Base-by-base conservation (phyloP, 108 stramenopile genomes). In the Skeletonema grethae region DNA sequence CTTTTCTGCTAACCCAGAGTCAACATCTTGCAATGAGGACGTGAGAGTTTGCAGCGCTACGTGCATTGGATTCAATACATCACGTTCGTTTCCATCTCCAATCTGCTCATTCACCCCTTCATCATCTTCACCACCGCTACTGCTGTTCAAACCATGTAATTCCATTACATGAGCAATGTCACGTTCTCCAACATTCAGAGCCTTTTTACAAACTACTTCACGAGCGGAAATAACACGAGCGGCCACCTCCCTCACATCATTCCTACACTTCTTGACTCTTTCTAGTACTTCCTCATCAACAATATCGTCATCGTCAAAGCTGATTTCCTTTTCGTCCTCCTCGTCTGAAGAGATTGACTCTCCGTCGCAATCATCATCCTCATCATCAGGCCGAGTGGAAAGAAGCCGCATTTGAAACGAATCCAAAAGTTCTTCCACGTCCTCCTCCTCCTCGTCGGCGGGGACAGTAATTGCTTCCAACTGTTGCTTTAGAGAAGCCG, bases 291-390 rank as follows among this genome's bases (percentile, higher is more conserved):
- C 71, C n/a, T 61, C n/a, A 34, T 79, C 71, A 32, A 79, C 61
- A 63, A 79, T 79, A 1, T 79, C 78, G 31, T 55, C 55, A 36
- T 79, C 78, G 41, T 79, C 78, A 30, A 79, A 79, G 20, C 46
- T 45, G 31, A 60, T 53, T 1, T 72, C 67, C 22, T 24, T 53
- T 9, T 60, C 66, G 3, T 79, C 78, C 28, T 57, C 71, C 0
- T 63, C 61, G n/a, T 70, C 57, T 16, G 58, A 50, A 9, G 63
- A 75, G 35, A 35, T 9, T 24, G 46, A 63, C 12, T 76, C 83
- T 35, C 60, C 79, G 3, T 53, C 50, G n/a, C 22, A 24, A 2
- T 77, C 79, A n/a, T 32, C 57, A 15, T 38, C 55, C n/a, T 63
- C 20, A 4, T 63, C 20, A 4, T 61, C 60, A 10, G 60, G 59